Percentiles rank a stretch among this genome's conserved stretches.
Conservation (phyloP, 164 flowering plant genomes). For the Liquidambar formosana region DNA sequence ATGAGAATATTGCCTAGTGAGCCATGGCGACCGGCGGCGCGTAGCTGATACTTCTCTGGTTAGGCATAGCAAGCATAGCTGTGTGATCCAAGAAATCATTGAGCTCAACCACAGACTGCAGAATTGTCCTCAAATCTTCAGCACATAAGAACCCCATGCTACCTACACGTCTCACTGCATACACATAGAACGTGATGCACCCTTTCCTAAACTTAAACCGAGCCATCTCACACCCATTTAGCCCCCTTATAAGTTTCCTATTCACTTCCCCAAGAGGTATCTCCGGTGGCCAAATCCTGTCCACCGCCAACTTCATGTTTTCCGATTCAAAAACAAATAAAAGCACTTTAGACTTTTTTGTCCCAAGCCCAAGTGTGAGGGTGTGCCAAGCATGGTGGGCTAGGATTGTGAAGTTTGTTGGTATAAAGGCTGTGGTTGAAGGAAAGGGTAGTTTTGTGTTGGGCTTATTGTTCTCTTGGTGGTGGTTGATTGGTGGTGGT, state of each 20-base stretch:
- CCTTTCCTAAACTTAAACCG: conserved; percentile 94
- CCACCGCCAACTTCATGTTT: conserved; percentile 46
- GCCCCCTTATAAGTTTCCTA: conserved; percentile 58
- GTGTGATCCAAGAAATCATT: conserved; percentile 96
- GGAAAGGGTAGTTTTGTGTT: conserved; percentile 41
- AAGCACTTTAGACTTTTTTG: conserved; percentile 84
- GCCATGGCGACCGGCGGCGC: conserved; percentile 55
- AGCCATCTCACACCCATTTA: conserved; percentile 74
- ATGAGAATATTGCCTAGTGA: conserved; percentile 26
- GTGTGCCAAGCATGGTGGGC: conserved; percentile 99
- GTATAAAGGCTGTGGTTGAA: conserved; percentile 71
- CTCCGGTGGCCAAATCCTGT: conserved; percentile 77
- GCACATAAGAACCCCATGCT: conserved; percentile 55
- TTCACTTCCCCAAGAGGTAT: conserved; percentile 91
- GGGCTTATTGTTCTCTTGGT: too few relatives aligned
- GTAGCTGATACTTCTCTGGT: conserved; percentile 57
- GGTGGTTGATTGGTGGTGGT: conserved; percentile 13
- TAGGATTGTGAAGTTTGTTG: conserved; percentile 92
- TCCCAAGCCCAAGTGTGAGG: conserved; percentile 89
- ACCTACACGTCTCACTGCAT: conserved; percentile 63
- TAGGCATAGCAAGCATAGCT: conserved; percentile 90
- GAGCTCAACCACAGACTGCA: conserved; percentile 72
- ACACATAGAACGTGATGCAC: conserved; percentile 85
- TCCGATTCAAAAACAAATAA: conserved; percentile 83
- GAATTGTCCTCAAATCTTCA: conserved; percentile 63